phyloP scores from a whole-genome alignment of 2,329 filamentous ascomycete species.

The Ophiosphaerella narmari region DNA sequence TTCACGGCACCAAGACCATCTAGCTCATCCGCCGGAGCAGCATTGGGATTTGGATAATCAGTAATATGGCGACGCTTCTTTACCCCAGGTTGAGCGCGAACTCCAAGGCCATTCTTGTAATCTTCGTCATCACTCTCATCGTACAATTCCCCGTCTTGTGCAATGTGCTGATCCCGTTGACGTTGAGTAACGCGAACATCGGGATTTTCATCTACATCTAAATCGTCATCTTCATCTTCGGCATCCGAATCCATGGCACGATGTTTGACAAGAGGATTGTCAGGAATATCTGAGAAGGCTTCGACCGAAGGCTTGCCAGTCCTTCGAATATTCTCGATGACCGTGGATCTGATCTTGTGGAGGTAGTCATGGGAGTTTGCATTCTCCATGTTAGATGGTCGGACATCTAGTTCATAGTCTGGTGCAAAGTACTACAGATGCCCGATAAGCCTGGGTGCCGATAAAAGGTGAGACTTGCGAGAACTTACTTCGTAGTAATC shows the following conservation, averaged over 20 bases:
- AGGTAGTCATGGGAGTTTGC: constrained; percentile 71
- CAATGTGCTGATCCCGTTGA: constrained; percentile 77
- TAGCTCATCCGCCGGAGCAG: constrained; percentile 35
- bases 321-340: constrained; percentile 69
- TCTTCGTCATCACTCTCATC: constrained; percentile 88
- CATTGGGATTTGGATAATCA: constrained; percentile 63
- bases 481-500: constrained; percentile 79
- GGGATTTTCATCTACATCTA: constrained; percentile 85
- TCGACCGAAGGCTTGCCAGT: constrained; percentile 63
- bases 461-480: neutral
- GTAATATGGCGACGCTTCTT: constrained; percentile 62
- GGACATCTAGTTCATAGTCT: constrained; percentile 71
- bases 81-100: constrained; percentile 60
- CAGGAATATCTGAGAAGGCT: constrained; percentile 60
- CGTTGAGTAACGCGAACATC: constrained; percentile 82
- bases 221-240: constrained; percentile 65
- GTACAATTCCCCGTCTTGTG: constrained; percentile 74
- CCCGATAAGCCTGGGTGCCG: constrained; percentile 19
- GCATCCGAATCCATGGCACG: constrained; percentile 67
- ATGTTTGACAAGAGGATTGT: constrained; percentile 50
- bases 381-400: constrained; percentile 74
- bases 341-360: constrained; percentile 68
- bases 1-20: constrained; percentile 31
- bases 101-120: constrained; percentile 72
- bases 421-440: constrained; percentile 66